Conservation (phyloP, 129 eudicot genomes). For the Centaurea solstitialis region DNA sequence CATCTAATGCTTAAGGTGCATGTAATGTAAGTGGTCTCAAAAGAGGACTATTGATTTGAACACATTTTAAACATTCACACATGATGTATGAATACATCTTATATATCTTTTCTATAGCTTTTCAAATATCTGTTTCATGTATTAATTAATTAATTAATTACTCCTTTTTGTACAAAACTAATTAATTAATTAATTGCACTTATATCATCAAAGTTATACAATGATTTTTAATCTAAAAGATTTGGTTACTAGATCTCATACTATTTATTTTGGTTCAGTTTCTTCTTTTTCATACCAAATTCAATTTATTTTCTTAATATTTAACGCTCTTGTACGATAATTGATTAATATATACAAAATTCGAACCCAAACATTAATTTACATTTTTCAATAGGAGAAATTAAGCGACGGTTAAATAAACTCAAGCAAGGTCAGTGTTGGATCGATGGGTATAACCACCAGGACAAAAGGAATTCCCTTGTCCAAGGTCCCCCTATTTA, state of each 20-base stretch:
- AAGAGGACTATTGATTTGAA: constrained; percentile 23
- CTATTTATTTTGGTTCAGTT: constrained; percentile 16
- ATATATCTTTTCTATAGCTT: constrained; percentile 25
- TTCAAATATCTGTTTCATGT: constrained; percentile 6
- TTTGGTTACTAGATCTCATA: not conserved
- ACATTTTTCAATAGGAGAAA: not conserved
- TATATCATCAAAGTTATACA: constrained; percentile 17
- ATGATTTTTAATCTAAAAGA: not conserved
- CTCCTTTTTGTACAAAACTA: constrained; percentile 32
- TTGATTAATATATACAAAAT: not conserved
- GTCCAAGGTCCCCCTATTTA: no score
- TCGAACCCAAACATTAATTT: not conserved
- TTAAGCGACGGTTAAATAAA: no score
- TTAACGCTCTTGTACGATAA: not conserved
- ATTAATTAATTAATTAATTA: constrained; percentile 26
- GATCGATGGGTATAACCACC: no score
- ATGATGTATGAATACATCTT: constrained; percentile 21
- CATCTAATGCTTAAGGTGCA: constrained; percentile 30
- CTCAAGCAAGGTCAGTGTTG: no score
- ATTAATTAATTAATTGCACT: constrained; percentile 9
- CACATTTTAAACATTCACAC: constrained; percentile 25
- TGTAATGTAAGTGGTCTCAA: constrained; percentile 18
- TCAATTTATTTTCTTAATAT: not conserved
- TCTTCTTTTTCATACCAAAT: not conserved
- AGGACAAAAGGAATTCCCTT: no score